Evolutionary conservation across 108 stramenopile species (phyloP).

Genomic region (Licmophora abbreviata): DNA sequence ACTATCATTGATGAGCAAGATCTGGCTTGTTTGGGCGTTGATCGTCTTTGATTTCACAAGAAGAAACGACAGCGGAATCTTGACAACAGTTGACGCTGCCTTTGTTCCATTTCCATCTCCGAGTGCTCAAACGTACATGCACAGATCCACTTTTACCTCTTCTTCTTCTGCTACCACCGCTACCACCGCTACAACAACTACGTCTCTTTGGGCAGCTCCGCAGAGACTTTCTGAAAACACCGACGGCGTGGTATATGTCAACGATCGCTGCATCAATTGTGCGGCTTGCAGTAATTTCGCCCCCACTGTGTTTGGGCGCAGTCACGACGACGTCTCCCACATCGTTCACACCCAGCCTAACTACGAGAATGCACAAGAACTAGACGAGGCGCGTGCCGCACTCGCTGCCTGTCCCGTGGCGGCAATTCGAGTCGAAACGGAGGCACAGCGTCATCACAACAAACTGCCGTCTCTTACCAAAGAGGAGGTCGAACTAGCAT

Average conservation of each 20-base stretch:
- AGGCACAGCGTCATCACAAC: constrained; percentile 19
- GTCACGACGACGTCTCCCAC: constrained; percentile 14
- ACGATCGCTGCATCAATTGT: constrained; percentile 72
- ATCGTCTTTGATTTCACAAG: no score
- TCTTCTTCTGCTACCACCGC: no score
- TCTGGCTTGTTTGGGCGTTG: no score
- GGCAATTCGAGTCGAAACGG: constrained; percentile 52
- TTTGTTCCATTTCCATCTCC: no score
- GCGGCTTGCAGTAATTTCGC: constrained; percentile 56
- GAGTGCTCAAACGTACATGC: no score
- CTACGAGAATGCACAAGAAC: constrained; percentile 13
- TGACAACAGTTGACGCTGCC: no score
- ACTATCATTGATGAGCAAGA: no score
- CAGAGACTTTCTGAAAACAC: constrained; percentile 45
- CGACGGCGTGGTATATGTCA: constrained; percentile 53
- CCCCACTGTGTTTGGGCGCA: constrained; percentile 34
- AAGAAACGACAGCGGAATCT: no score
- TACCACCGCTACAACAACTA: constrained; percentile 1
- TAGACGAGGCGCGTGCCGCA: constrained; percentile 49
- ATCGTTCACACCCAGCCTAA: constrained; percentile 40
- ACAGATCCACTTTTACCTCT: no score
- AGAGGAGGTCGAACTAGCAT: constrained; percentile 20
- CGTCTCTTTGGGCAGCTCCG: constrained; percentile 22
- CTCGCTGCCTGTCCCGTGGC: constrained; percentile 67
- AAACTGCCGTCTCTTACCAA: constrained; percentile 2